phyloP scores from a whole-genome alignment of 768 basidiomycete genomes.

The Krasilnikovozyma curviuscula region DNA sequence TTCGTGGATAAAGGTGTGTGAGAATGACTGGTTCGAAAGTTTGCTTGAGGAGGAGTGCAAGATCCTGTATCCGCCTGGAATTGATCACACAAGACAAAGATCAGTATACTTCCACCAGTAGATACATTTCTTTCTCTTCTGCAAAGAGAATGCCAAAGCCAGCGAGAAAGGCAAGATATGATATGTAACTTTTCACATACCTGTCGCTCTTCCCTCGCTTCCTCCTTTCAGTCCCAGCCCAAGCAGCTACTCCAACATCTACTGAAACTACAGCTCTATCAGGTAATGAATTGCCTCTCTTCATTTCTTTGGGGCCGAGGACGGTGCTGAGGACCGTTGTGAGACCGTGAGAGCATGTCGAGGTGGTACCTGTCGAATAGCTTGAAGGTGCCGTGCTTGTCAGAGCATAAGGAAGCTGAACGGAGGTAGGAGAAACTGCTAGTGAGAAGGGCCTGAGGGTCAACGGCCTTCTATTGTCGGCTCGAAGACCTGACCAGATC shows the following conservation, averaged over 20 bases:
- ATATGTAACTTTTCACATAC: slow-evolving; percentile 34
- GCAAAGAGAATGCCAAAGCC: not conserved
- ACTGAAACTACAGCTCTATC: slow-evolving; percentile 80
- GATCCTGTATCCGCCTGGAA: slow-evolving; percentile 61
- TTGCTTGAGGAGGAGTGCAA: slow-evolving; percentile 67
- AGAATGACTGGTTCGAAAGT: slow-evolving; percentile 94
- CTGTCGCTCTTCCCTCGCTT: slow-evolving; percentile 66
- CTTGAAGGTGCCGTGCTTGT: not conserved
- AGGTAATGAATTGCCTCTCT: slow-evolving; percentile 50
- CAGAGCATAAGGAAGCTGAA: too few relatives aligned
- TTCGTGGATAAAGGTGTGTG: slow-evolving; percentile 74
- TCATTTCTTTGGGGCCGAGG: slow-evolving; percentile 80
- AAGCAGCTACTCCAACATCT: slow-evolving; percentile 67
- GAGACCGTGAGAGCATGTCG: slow-evolving; percentile 65
- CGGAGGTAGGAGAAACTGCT: slow-evolving; percentile 43
- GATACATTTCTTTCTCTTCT: not conserved
- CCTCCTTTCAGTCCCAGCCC: slow-evolving; percentile 55
- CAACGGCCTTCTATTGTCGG: slow-evolving; percentile 79
- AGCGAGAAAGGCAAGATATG: not conserved
- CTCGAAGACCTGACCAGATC: slow-evolving; percentile 39
- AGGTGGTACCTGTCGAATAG: slow-evolving; percentile 62
- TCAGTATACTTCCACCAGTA: not conserved
- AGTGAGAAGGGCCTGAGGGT: slow-evolving; percentile 69
- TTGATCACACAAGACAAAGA: not conserved
- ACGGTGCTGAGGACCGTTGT: slow-evolving; percentile 75